Percentiles rank a stretch among this genome's conserved stretches.
Conservation (phyloP, 495 filamentous ascomycete genomes). For the Neurospora sp. region DNA sequence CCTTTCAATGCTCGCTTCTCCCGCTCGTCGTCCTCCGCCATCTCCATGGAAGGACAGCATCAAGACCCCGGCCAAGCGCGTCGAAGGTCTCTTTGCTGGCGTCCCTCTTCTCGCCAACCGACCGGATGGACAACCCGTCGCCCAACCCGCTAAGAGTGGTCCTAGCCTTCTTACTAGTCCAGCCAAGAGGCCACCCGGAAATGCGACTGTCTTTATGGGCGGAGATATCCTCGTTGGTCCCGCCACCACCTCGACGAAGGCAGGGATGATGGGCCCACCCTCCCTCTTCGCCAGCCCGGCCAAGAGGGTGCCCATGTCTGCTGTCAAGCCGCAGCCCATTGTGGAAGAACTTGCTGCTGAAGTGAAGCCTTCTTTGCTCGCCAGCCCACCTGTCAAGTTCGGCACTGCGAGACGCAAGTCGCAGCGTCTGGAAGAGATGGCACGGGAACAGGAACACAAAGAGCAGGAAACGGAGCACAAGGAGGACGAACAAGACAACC, state of each 20-base stretch:
- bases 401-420: background rate
- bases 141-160: background rate
- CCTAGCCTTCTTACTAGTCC: background rate
- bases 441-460: background rate
- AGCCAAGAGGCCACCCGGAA: background rate
- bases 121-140: slow-evolving; percentile 3
- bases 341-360: background rate
- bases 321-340: background rate
- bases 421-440: slow-evolving; percentile 1
- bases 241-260: background rate
- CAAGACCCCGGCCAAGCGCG: slow-evolving; percentile 36
- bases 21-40: slow-evolving; percentile 35
- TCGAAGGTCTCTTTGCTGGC: slow-evolving; percentile 15
- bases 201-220: background rate
- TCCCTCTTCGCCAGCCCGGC: background rate
- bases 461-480: background rate
- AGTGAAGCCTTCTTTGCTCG: slow-evolving; percentile 29
- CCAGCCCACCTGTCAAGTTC: background rate
- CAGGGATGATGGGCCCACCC: background rate
- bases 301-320: background rate
- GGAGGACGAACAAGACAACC: background rate
- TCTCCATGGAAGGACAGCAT: slow-evolving; percentile 41
- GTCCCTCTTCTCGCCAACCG: background rate
- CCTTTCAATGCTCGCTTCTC: slow-evolving; percentile 30
- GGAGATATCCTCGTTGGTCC: background rate